Conservation (phyloP, 2,329 filamentous ascomycete genomes). For the Trichoderma oligosporum region DNA sequence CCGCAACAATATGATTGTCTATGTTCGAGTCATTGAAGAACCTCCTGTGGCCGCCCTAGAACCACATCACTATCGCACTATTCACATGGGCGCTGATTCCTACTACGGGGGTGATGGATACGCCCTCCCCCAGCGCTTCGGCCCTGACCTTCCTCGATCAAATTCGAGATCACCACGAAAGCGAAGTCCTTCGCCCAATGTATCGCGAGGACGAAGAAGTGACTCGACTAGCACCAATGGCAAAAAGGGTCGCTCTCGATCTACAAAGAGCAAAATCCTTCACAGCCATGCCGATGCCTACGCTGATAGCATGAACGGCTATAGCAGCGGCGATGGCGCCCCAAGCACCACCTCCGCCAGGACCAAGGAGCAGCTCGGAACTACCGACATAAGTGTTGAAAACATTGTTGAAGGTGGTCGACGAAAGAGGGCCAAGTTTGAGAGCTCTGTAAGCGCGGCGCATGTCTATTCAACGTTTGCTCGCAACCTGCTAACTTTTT, state of each 20-base stretch:
- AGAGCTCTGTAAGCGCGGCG: slow-evolving; percentile 79
- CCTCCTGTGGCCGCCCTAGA: slow-evolving; percentile 47
- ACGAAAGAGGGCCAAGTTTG: slow-evolving; percentile 89
- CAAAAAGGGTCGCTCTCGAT: slow-evolving; percentile 67
- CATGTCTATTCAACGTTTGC: not conserved
- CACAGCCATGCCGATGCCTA: slow-evolving; percentile 55
- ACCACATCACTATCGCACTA: slow-evolving; percentile 50
- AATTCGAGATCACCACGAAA: slow-evolving; percentile 67
- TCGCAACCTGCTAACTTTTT: slow-evolving; percentile 32
- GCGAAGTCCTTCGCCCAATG: slow-evolving; percentile 73
- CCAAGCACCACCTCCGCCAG: slow-evolving; percentile 69
- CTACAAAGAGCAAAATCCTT: slow-evolving; percentile 60
- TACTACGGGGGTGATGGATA: slow-evolving; percentile 54
- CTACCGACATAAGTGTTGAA: slow-evolving; percentile 94
- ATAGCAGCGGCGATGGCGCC: slow-evolving; percentile 83
- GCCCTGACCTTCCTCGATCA: slow-evolving; percentile 62
- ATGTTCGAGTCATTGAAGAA: slow-evolving; percentile 77
- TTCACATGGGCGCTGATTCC: slow-evolving; percentile 47
- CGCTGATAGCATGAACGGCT: slow-evolving; percentile 65
- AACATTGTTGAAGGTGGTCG: slow-evolving; percentile 97
- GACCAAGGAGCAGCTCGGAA: slow-evolving; percentile 81
- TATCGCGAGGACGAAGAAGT: slow-evolving; percentile 69
- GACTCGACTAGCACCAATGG: slow-evolving; percentile 59
- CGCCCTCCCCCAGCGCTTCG: slow-evolving; percentile 51
- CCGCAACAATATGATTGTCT: slow-evolving; percentile 84